Conservation (phyloP, 2,329 filamentous ascomycete species). For the Mycosphaerelloides madeirae region DNA sequence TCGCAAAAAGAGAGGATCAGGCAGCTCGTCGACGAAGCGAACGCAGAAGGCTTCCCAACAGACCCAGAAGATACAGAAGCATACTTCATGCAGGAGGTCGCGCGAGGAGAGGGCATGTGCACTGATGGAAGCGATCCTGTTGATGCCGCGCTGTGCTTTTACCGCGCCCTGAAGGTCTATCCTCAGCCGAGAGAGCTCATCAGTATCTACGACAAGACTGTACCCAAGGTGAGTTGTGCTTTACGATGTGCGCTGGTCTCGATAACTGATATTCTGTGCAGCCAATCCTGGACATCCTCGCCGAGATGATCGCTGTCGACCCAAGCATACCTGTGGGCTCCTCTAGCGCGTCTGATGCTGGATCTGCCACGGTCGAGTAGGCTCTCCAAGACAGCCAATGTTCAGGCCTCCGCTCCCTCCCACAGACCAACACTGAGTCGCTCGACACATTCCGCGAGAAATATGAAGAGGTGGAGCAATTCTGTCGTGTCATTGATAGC, state of each 20-base stretch:
- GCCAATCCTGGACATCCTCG: constrained; percentile 90
- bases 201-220: constrained; percentile 96
- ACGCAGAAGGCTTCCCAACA: constrained; percentile 84
- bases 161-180: constrained; percentile 98
- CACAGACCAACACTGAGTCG: not conserved
- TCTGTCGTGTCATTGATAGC: not conserved
- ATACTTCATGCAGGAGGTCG: constrained; percentile 96
- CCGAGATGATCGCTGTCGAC: constrained; percentile 96
- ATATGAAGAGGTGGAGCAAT: not conserved
- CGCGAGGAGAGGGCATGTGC: constrained; percentile 77
- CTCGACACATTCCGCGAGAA: not conserved
- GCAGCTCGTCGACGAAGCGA: constrained; percentile 70
- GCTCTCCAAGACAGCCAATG: not conserved
- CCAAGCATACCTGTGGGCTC: constrained; percentile 47
- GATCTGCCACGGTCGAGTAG: constrained; percentile 30
- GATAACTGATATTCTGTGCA: constrained; percentile 35
- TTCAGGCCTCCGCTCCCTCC: not conserved
- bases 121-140: constrained; percentile 72
- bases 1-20: constrained; percentile 71
- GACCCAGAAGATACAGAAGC: constrained; percentile 90
- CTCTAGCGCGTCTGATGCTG: constrained; percentile 21
- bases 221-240: constrained; percentile 68
- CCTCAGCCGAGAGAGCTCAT: constrained; percentile 89
- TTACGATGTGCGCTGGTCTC: not conserved
- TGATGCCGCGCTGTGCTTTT: constrained; percentile 90